Conservation (phyloP, 345 rosid genomes). For the Cardamine chenopodiifolia region DNA sequence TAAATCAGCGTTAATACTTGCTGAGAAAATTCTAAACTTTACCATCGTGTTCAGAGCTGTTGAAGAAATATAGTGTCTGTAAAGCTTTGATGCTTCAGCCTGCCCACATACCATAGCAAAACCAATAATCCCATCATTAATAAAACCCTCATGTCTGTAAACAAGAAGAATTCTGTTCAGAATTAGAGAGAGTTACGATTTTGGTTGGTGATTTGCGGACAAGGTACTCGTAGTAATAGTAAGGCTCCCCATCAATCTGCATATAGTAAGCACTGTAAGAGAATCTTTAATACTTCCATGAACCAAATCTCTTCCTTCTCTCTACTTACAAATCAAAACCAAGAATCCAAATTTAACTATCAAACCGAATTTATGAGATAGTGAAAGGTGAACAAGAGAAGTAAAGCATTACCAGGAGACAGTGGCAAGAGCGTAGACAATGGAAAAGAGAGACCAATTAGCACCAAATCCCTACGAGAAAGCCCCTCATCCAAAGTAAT, state of each 20-base stretch:
- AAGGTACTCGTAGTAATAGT: conserved; percentile 88
- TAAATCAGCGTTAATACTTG: not conserved
- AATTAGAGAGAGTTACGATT: conserved; percentile 44
- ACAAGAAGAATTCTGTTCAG: conserved; percentile 7
- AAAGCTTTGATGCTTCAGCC: conserved; percentile 82
- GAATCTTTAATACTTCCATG: too few species aligned
- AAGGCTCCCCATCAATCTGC: conserved; percentile 86
- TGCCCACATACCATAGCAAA: conserved; percentile 35
- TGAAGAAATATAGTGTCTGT: conserved; percentile 75
- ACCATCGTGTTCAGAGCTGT: conserved; percentile 94
- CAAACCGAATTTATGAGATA: not conserved
- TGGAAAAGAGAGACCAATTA: conserved; percentile 69
- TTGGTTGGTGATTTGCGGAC: conserved; percentile 89
- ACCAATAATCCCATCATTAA: conserved; percentile 18
- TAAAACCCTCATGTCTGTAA: not conserved
- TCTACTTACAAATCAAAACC: conserved; percentile 9
- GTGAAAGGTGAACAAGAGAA: not conserved
- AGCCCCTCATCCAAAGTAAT: conserved; percentile 39
- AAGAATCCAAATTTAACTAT: not conserved
- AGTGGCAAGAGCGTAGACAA: conserved; percentile 51
- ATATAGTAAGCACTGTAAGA: not conserved
- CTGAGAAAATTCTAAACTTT: conserved; percentile 7
- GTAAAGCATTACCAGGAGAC: conserved; percentile 48
- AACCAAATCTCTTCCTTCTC: not conserved
- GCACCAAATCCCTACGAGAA: conserved; percentile 66